These are phyloP conservation scores for Termitomyces sp. DNA, from an alignment of 768 basidiomycete species.

Conservation along the genomic window DNA sequence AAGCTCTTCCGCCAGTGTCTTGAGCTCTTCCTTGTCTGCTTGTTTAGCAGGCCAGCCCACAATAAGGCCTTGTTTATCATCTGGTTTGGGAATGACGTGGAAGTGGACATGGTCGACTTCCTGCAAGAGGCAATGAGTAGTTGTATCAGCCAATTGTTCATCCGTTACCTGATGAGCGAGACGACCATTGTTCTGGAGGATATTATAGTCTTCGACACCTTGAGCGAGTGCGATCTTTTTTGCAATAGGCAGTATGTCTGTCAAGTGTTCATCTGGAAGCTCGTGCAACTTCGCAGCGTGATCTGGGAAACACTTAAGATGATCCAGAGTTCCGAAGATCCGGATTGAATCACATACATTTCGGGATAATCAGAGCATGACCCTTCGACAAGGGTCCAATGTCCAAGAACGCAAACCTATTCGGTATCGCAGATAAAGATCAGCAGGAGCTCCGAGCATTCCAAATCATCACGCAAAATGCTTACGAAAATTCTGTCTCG, in stretches of 20 bases:
- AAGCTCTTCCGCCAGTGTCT: slow-evolving; percentile 52
- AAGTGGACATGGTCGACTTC: slow-evolving; percentile 87
- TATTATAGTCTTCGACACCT: slow-evolving; percentile 76
- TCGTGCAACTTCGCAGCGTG: slow-evolving; percentile 85
- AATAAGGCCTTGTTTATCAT: slow-evolving; percentile 66
- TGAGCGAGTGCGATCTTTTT: slow-evolving; percentile 85
- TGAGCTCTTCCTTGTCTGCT: slow-evolving; percentile 58
- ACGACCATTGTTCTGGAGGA: slow-evolving; percentile 63
- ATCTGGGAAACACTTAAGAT: slow-evolving; percentile 38
- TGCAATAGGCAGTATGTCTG: slow-evolving; percentile 70
- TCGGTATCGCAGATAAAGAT: neutral
- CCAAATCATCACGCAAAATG: slow-evolving; percentile 9
- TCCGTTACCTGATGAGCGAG: slow-evolving; percentile 48
- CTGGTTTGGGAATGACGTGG: slow-evolving; percentile 90
- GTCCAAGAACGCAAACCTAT: slow-evolving; percentile 85
- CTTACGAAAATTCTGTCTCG: slow-evolving; percentile 69
- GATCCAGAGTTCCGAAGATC: neutral
- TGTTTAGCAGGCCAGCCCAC: slow-evolving; percentile 73
- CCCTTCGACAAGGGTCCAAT: slow-evolving; percentile 88
- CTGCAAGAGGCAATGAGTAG: slow-evolving; percentile 22
- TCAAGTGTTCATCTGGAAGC: slow-evolving; percentile 79
- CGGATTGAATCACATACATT: slow-evolving; percentile 49
- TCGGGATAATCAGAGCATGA: slow-evolving; percentile 90
- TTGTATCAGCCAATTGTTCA: neutral
- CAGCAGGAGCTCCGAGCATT: neutral